Conservation (phyloP, 2,329 filamentous ascomycete genomes). For the Colletotrichum magnum region DNA sequence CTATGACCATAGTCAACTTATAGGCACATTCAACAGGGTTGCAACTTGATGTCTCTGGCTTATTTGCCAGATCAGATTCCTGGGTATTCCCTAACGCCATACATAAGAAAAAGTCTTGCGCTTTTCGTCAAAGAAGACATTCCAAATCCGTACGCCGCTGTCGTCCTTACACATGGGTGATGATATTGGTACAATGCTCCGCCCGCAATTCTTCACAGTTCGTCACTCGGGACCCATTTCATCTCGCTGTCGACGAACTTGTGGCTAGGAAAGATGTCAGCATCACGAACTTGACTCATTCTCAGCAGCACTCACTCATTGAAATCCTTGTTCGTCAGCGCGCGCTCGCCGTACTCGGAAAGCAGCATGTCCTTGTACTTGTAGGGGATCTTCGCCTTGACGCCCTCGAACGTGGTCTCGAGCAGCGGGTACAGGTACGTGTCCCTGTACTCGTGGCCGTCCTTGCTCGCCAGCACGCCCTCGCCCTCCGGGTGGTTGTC, state of each 20-base stretch:
- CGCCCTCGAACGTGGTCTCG: conserved; percentile 78
- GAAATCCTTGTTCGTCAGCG: conserved; percentile 65
- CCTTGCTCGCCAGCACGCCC: conserved; percentile 65
- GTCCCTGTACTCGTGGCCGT: conserved; percentile 66
- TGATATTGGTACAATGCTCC: background rate
- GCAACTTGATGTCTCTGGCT: background rate
- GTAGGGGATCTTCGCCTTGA: conserved; percentile 76
- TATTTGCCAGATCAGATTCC: conserved; percentile 13
- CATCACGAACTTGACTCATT: background rate
- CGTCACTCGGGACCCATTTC: conserved; percentile 47
- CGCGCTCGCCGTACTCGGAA: conserved; percentile 69
- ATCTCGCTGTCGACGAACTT: conserved; percentile 56
- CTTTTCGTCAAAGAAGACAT: background rate
- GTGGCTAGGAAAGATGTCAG: conserved; percentile 51
- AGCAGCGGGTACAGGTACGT: conserved; percentile 77
- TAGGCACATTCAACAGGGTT: background rate
- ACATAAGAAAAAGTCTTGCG: background rate
- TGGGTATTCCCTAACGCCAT: conserved; percentile 39
- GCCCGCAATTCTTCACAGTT: conserved; percentile 10
- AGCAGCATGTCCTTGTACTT: conserved; percentile 70
- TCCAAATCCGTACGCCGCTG: conserved; percentile 12
- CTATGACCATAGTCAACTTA: background rate
- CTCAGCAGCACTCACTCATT: conserved; percentile 60
- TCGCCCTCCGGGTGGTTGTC: conserved; percentile 57
- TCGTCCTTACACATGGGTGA: background rate